Conservation (phyloP, 2,329 filamentous ascomycete species). For the Simplicillium aogashimaense region DNA sequence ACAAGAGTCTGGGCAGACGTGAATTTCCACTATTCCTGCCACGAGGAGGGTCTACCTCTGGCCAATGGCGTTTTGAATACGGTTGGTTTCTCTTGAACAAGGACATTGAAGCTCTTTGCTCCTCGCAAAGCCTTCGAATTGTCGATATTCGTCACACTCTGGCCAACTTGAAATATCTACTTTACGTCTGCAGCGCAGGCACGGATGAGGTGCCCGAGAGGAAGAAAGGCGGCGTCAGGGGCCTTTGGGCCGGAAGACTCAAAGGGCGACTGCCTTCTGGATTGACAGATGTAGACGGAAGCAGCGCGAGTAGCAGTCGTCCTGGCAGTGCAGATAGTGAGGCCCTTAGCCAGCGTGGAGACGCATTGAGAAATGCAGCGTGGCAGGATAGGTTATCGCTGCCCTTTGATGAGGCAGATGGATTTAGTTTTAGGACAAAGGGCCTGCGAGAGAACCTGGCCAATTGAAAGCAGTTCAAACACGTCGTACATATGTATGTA, state of each 20-base stretch:
- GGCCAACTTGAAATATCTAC: conserved; percentile 84
- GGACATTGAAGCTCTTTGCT: conserved; percentile 65
- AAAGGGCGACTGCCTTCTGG: conserved; percentile 21
- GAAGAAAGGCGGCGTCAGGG: conserved; percentile 51
- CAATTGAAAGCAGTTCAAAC: conserved; percentile 3
- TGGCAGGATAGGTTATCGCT: conserved; percentile 15
- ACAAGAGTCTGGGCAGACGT: conserved; percentile 40
- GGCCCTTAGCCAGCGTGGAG: conserved; percentile 24
- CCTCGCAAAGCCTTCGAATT: conserved; percentile 61
- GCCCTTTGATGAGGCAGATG: conserved; percentile 35
- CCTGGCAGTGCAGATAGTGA: conserved; percentile 36
- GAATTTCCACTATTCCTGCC: conserved; percentile 73
- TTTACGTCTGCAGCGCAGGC: conserved; percentile 82
- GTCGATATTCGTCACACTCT: conserved; percentile 87
- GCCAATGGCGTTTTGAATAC: conserved; percentile 90
- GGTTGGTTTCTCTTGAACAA: conserved; percentile 96
- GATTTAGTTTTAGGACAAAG: conserved; percentile 44
- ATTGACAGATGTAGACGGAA: conserved; percentile 25
- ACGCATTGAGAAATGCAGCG: conserved; percentile 29
- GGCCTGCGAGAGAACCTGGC: conserved; percentile 41
- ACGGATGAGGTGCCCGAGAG: conserved; percentile 51
- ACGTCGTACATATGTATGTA: background rate
- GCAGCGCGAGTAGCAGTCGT: conserved; percentile 25
- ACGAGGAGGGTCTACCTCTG: conserved; percentile 48
- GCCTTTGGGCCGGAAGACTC: conserved; percentile 41